Conservation (phyloP, 106 monocot species). For the Allium sativum region DNA sequence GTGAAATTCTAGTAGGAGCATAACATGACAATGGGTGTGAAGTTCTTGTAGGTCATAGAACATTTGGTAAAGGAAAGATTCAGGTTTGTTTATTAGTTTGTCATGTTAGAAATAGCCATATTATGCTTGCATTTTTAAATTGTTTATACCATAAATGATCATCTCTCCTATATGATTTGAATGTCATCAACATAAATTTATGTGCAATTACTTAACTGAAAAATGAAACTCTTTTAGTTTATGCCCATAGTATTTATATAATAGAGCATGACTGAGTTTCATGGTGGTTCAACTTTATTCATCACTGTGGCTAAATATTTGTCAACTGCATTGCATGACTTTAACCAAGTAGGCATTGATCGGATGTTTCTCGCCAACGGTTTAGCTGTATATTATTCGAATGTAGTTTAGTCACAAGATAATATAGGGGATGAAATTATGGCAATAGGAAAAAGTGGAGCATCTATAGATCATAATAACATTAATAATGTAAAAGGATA, state of each 20-base stretch:
- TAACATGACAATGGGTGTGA: constrained; percentile 95
- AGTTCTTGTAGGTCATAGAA: constrained; percentile 76
- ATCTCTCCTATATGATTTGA: neutral
- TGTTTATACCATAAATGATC: neutral
- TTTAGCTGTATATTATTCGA: no score
- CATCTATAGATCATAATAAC: no score
- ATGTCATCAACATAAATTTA: neutral
- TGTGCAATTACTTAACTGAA: neutral
- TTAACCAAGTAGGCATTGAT: constrained; percentile 90
- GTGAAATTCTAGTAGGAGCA: constrained; percentile 93
- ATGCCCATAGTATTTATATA: neutral
- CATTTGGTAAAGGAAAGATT: constrained; percentile 96
- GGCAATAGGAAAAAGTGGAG: no score
- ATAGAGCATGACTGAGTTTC: constrained; percentile 86
- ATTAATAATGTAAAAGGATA: no score
- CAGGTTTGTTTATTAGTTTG: constrained; percentile 29
- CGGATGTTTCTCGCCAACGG: no score
- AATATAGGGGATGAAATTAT: no score
- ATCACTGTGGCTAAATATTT: constrained; percentile 97
- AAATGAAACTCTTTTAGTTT: neutral
- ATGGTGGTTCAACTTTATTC: constrained; percentile 85
- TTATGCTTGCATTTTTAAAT: neutral
- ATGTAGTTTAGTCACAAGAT: no score
- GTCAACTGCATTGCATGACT: constrained; percentile 79
- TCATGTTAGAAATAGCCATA: no score